phyloP scores from a whole-genome alignment of 257 asterid species.

The Misopates orontium region DNA sequence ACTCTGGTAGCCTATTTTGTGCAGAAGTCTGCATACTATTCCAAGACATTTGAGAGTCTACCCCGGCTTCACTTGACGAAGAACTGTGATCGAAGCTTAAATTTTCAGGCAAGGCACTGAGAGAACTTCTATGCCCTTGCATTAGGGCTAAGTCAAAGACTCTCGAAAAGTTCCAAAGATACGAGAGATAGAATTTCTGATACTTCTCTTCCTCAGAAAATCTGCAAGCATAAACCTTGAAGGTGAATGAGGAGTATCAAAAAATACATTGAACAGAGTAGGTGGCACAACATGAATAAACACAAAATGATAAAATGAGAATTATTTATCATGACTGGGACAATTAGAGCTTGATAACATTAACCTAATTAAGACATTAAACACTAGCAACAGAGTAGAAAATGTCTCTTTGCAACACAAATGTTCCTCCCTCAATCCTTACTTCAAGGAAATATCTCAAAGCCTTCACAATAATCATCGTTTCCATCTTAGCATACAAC shows the following conservation, averaged over 20 bases:
- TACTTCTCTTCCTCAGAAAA: slow-evolving; percentile 35
- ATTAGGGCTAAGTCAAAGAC: slow-evolving; percentile 47
- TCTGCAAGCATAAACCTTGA: slow-evolving; percentile 45
- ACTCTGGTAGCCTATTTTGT: slow-evolving; percentile 48
- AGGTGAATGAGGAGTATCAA: slow-evolving; percentile 8
- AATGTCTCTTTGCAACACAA: too few relatives aligned
- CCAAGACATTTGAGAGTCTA: slow-evolving; percentile 77
- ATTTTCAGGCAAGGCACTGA: slow-evolving; percentile 68
- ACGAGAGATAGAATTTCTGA: slow-evolving; percentile 19
- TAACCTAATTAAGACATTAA: not conserved
- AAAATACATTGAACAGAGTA: not conserved
- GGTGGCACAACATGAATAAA: slow-evolving; percentile 7
- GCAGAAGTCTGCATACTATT: slow-evolving; percentile 53
- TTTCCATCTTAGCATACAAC: not conserved
- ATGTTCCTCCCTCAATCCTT: too few relatives aligned
- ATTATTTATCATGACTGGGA: not conserved
- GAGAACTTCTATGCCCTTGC: slow-evolving; percentile 80
- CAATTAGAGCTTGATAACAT: not conserved
- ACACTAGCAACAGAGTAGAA: not conserved
- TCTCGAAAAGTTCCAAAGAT: slow-evolving; percentile 10
- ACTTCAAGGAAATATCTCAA: too few relatives aligned
- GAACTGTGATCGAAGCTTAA: slow-evolving; percentile 68
- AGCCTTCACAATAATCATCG: not conserved
- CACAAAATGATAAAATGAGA: not conserved
- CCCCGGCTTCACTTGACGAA: slow-evolving; percentile 51